phyloP scores from a whole-genome alignment of 495 filamentous ascomycete species.

The Aeminium ludgeri region DNA sequence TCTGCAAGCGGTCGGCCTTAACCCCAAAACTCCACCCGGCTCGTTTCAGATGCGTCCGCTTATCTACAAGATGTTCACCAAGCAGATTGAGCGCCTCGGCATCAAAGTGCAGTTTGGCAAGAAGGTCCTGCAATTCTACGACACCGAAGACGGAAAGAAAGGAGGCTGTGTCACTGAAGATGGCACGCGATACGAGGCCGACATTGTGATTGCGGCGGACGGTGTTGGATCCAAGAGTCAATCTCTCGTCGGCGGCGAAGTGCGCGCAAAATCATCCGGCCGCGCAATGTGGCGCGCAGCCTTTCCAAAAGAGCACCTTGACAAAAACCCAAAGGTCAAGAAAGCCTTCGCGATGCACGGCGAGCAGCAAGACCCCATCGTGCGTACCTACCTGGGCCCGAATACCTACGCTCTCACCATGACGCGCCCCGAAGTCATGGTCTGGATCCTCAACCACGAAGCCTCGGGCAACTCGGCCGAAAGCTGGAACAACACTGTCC shows the following conservation, averaged over 20 bases:
- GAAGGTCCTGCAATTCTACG: constrained; percentile 33
- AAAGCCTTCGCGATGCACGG: constrained; percentile 25
- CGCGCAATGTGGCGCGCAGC: constrained; percentile 37
- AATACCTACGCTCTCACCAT: constrained; percentile 4
- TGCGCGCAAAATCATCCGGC: constrained; percentile 23
- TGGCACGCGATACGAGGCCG: constrained; percentile 33
- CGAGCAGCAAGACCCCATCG: constrained; percentile 2
- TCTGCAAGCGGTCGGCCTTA: constrained; percentile 26
- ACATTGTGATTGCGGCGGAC: constrained; percentile 44
- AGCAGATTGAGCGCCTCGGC: constrained; percentile 31
- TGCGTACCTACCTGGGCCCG: constrained; percentile 5
- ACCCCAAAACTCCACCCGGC: constrained; percentile 17
- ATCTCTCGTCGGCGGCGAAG: background rate
- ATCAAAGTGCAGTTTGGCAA: constrained; percentile 35
- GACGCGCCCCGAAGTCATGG: constrained; percentile 27
- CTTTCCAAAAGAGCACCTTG: constrained; percentile 23
- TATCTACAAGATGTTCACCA: constrained; percentile 37
- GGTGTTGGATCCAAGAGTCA: constrained; percentile 36
- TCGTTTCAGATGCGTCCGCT: constrained; percentile 32
- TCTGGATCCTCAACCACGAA: constrained; percentile 37
- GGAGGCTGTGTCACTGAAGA: constrained; percentile 33
- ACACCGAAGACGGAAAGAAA: constrained; percentile 28
- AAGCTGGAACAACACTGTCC: constrained; percentile 37
- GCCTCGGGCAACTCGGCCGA: constrained; percentile 26
- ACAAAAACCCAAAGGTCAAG: constrained; percentile 18